phyloP scores from a whole-genome alignment of 164 flowering plant genomes.

The Cinnamomum chago region DNA sequence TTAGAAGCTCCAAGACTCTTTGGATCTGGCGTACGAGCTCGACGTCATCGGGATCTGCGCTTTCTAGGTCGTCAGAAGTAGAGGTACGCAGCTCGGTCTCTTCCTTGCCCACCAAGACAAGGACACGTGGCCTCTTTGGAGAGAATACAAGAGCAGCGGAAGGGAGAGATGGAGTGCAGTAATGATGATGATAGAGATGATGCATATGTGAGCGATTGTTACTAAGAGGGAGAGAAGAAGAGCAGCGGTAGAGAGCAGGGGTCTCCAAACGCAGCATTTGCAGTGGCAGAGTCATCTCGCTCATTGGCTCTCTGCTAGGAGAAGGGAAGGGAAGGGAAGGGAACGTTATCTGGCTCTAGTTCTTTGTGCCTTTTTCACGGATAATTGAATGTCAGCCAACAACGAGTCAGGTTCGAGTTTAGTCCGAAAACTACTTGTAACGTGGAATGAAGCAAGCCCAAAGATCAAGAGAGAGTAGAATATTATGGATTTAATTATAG shows the following conservation, averaged over 20 bases:
- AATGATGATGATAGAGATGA: background rate
- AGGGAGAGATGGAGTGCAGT: background rate
- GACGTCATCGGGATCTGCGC: slow-evolving; percentile 33
- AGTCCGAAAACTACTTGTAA: too few species aligned
- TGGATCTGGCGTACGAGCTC: slow-evolving; percentile 48
- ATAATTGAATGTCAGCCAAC: too few species aligned
- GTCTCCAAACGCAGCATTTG: background rate
- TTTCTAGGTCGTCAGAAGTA: slow-evolving; percentile 13
- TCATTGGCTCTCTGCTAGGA: too few species aligned
- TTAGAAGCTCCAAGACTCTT: slow-evolving; percentile 70
- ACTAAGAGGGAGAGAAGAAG: background rate
- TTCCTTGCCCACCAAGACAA: slow-evolving; percentile 29
- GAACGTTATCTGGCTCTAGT: too few species aligned
- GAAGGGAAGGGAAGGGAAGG: too few species aligned
- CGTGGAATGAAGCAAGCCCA: too few species aligned
- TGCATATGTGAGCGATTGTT: background rate
- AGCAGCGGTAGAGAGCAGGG: background rate
- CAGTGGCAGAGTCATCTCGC: too few species aligned
- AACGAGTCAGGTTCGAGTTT: too few species aligned
- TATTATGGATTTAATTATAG: too few species aligned
- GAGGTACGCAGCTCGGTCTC: slow-evolving; percentile 25
- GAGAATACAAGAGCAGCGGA: background rate
- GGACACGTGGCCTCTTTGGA: background rate
- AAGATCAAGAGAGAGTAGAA: too few species aligned
- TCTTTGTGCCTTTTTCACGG: too few species aligned